Evolutionary conservation across 345 rosid species (phyloP), one percentile per base, ranked within the genome.

Genomic region (Pugionium cornutum): DNA sequence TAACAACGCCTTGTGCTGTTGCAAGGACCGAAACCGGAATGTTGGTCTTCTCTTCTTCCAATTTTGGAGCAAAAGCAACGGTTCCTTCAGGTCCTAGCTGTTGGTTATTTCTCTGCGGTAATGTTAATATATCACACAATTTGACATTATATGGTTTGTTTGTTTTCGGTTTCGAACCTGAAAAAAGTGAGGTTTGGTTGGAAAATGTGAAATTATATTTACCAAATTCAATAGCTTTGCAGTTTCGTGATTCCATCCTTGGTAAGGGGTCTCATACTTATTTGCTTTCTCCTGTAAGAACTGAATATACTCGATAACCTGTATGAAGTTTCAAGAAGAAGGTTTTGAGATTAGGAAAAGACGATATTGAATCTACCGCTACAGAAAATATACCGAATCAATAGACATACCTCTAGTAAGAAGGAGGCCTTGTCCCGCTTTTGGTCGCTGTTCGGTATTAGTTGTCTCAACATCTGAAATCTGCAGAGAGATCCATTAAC

Each of bases 371-470:
- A 3, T 40, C 7, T 30, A 35, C 31, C 27, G 9, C n/a, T 8
- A 49, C 53, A 57, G 1, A 36, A 43, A 0, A 4, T 39, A 26
- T n/a, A 18, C 2, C 39, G 33, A 66, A n/a, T n/a, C 1, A 46
- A 35, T 57, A 36, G n/a, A 30, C 35, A 49, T 56, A 91, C 99
- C 99, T 95, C 99, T 54, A 89, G 77, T n/a, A 95, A 83, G 76
- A 95, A 89, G 4, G 98, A 92, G 6, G 98, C 98, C 81, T 88
- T 92, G 61, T 95, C 99, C 62, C 94, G 84, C 78, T 91, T 95
- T 43, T 95, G 99, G 66, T 95, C 97, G 8, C 88, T 76, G 58
- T 84, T 90, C 39, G 99, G 99, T 65, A 95, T 87, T 30, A 95
- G 79, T 33, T 77, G 89, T 70, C 96, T 87, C 77, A 95, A 74